Conservation (phyloP, 164 flowering plant species). For the Paratinospora sagittata region DNA sequence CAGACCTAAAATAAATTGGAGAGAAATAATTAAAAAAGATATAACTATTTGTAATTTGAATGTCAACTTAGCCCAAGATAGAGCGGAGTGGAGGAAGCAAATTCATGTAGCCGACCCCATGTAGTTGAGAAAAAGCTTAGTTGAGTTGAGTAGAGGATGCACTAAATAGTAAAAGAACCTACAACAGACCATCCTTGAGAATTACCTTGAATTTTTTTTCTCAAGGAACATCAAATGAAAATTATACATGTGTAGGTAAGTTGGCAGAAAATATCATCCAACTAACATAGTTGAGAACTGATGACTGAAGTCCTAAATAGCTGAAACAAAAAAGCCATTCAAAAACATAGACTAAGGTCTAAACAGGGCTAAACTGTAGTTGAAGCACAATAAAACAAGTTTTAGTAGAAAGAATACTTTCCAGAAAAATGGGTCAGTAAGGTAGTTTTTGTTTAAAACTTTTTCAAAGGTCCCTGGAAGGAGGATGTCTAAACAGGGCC, state of each 20-base stretch:
- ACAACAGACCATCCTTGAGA: not conserved
- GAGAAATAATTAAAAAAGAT: too few relatives aligned
- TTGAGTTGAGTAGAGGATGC: not conserved
- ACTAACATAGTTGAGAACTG: not conserved
- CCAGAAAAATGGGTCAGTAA: not conserved
- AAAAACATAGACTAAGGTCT: not conserved
- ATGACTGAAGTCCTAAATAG: not conserved
- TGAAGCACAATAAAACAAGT: not conserved
- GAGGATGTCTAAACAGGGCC: too few relatives aligned
- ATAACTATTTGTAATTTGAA: too few relatives aligned
- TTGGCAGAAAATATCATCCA: not conserved
- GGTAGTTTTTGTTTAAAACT: too few relatives aligned
- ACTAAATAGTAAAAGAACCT: not conserved
- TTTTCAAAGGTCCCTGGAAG: too few relatives aligned
- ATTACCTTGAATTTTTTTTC: not conserved
- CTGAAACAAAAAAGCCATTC: not conserved
- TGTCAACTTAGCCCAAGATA: too few relatives aligned
- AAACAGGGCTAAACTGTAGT: not conserved
- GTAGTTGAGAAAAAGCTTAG: not conserved
- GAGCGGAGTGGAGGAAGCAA: not conserved
- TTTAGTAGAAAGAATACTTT: too few relatives aligned
- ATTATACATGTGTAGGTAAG: not conserved
- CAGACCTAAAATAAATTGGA: not conserved
- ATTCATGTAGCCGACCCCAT: not conserved
- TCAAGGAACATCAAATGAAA: not conserved